Base-by-base conservation (phyloP, 164 flowering plant species). In the Annona cherimola region DNA sequence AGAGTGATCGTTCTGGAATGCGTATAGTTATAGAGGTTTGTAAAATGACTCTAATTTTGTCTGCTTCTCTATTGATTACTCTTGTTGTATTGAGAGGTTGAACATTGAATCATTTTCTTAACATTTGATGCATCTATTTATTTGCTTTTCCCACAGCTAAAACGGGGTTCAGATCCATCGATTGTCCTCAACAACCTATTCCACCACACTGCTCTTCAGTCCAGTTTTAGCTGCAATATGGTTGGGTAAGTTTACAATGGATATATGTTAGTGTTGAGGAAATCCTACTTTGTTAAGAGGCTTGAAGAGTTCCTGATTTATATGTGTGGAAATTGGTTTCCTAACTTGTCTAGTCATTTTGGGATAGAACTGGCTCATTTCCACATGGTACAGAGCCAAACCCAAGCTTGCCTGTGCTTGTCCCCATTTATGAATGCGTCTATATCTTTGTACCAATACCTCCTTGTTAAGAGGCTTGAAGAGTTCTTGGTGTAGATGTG, bases 1-100 rank as follows among this genome's bases (percentile, higher is more conserved):
- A 95, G 75, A 95, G 99, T 86, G 99, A 95, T 82, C 97, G 99
- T 26, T 69, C 88, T 77, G 99, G 99, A 70, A 95, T 95, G 99
- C 94, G 98, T 5, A 66, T 95, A 70, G 97, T 95, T 16, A 90
- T 95, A 73, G 99, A 95, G 97, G 99, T 95, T 78, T 39, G 62
- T 14, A 63, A 61, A 12, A 39, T 63, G 72, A 0, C 55, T 39
- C 16, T 45, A 26, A 57, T 43, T 66, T 66, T 60, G 14, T 59
- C 61, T 44, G 0, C 7, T 73, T 60, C 60, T 39, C 43, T 1
- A 2, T 42, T 14, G 3, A n/a, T 54, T 55, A 9, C 2, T 9
- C 40, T 45, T 39, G 61, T 35, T 4, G 67, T 9, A 42, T 42
- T 16, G 45, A 66, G 39, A 64, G 35, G 1, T 26, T 26, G 35